These are phyloP conservation scores for Puccinia polysora DNA, from an alignment of 1,284 basidiomycete species.

Conservation along the genomic window DNA sequence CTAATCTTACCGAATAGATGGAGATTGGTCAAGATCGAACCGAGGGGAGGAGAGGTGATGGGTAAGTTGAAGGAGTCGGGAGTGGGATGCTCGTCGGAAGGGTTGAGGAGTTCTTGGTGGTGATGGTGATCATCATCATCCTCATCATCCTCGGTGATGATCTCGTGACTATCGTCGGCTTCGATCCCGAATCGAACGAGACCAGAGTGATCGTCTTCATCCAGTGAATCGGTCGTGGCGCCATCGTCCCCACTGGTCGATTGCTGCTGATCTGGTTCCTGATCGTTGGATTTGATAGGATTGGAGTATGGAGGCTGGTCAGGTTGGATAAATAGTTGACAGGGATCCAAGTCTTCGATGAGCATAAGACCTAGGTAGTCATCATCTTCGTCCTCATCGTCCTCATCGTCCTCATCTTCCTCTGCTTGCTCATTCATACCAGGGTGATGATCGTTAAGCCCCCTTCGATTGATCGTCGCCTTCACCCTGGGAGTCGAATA, in stretches of 20 bases:
- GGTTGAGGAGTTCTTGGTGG: no score
- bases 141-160: conserved; percentile 8
- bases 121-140: no score
- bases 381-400: not conserved
- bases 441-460: not conserved
- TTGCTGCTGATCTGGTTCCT: not conserved
- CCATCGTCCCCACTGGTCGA: conserved; percentile 45
- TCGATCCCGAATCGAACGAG: conserved; percentile 49
- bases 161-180: conserved; percentile 43
- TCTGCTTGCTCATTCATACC: not conserved
- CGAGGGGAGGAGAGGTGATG: not conserved
- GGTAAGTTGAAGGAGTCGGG: conserved; percentile 34
- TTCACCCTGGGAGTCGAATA: not conserved
- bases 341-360: conserved; percentile 24
- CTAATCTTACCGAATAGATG: conserved; percentile 17
- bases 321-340: no score
- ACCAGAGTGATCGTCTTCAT: conserved; percentile 48
- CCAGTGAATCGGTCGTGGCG: conserved; percentile 49
- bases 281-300: not conserved
- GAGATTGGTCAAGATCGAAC: conserved; percentile 22
- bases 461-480: not conserved
- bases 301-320: not conserved
- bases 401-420: not conserved
- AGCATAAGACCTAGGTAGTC: conserved; percentile 10
- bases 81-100: no score